Evolutionary conservation across 148 eudicot genomes (phyloP).

Genomic region (Vaccinium myrtillus): DNA sequence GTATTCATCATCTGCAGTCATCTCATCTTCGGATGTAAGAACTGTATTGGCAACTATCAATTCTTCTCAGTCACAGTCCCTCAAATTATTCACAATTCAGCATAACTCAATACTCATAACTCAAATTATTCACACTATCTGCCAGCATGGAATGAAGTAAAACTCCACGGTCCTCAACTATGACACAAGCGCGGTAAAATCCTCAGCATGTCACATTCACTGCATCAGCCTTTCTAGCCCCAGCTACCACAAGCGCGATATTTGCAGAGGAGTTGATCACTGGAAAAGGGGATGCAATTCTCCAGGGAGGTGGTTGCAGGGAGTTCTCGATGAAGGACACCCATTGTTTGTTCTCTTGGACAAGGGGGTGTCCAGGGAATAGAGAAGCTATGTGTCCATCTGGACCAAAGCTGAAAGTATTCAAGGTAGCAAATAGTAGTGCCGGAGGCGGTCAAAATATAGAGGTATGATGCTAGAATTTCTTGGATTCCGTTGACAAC

Average conservation of each 20-base stretch:
- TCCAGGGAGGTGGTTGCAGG: constrained; percentile 62
- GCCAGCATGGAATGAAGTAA: no score
- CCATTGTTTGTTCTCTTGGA: constrained; percentile 51
- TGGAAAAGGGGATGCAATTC: constrained; percentile 65
- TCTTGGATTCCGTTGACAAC: background rate
- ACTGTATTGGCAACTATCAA: no score
- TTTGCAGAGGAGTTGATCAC: constrained; percentile 48
- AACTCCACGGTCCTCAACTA: no score
- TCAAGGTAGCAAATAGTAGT: background rate
- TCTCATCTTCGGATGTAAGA: background rate
- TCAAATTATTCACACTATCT: no score
- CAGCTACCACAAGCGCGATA: constrained; percentile 38
- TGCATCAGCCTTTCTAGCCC: constrained; percentile 38
- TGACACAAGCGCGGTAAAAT: no score
- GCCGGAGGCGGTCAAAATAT: background rate
- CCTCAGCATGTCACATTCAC: constrained; percentile 35
- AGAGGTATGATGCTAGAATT: background rate
- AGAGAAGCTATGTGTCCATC: constrained; percentile 66
- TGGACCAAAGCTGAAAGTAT: constrained; percentile 26
- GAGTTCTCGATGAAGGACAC: constrained; percentile 59
- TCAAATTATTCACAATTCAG: no score
- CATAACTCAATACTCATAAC: no score
- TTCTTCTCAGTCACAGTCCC: no score
- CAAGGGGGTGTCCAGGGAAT: constrained; percentile 54
- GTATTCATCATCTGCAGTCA: background rate